Evolutionary conservation across 768 basidiomycete genomes (phyloP), one percentile per base, ranked within the genome.

Genomic region (Auricularia heimuer): DNA sequence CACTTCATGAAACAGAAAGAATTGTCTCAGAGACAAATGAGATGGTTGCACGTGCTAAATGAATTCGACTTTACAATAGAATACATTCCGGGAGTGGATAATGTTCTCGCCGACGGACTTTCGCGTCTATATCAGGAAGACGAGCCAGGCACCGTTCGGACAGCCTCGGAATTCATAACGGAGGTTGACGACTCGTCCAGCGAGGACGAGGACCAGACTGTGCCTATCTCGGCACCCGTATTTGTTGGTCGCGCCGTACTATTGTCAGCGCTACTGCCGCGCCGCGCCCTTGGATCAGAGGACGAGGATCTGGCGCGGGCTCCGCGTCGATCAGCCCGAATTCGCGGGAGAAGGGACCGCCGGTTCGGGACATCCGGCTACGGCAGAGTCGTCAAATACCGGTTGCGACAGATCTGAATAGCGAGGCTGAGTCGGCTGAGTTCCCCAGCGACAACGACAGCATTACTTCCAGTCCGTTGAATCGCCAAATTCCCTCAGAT

Each of bases 31-130:
- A 65, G 75, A 0, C 79, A 80, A 37, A 74, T 72, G 0, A 24
- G 24, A 24, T 81, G 80, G 80, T 34, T 77, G 3, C 75, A 78
- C 18, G 73, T 72, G 2, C 34, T 77, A 0, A 65, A 65, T 10
- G 68, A 75, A 21, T 77, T 73, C 34, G 68, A 75, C 42, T 77
- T 75, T 21, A 51, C 62, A 2, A 68, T 77, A 1, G 36, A 66
- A 3, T 76, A 77, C 21, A 61, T 77, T 0, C 72, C 70, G 0
- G 77, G 79, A 0, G 62, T 44, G 0, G 71, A 74, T 3, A 79
- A 79, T 61, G 62, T 70, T 0, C 54, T 77, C 0, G 73, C 75
- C 0, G 78, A 79, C 62, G 51, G 3, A 56, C 71, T 60, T 29
- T 72, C 54, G 42, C 63, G 39, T 44, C 69, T 29, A 65, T 71